Base-by-base conservation (phyloP, 2,329 filamentous ascomycete genomes). In the Amauroascus niger region DNA sequence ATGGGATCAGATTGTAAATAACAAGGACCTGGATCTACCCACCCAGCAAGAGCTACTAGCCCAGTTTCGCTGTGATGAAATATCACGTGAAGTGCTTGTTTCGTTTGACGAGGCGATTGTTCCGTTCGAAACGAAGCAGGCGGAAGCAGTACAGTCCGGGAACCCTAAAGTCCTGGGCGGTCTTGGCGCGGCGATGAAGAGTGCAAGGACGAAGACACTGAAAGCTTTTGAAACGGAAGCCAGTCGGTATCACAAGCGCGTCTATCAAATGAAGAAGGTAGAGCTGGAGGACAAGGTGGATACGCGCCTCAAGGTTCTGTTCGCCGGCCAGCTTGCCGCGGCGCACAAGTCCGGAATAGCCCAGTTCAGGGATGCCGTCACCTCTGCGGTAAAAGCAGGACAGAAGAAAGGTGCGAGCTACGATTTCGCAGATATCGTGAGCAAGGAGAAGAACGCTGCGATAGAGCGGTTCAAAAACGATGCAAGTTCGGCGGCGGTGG, bases 1-100 rank as follows among this genome's bases (percentile, higher is more conserved):
- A 43, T 98, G 93, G 93, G 90, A 97, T 64, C 91, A 97, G 71
- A 98, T 98, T 66, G 90, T 95, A 63, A 87, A 91, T 75, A 98
- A 98, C 78, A 98, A 98, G 71, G 93, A 98, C 65, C 77, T 98
- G 52, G 93, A 98, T 70, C 72, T 98, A 55, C 93, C 93, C 2
- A 97, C 93, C 0, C 93, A 98, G 68, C 93, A 98, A 71, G 93
- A 98, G 69, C 78, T 98, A 44, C 79, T 98, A 51, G 93, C 93
- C 9, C 93, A 98, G 69, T 98, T 97, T 74, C 83, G 93, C 60
- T 98, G 93, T 69, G 93, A 98, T 67, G 93, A 98, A 71, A 98
- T 98, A 55, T 81, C 89, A 37, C 80, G 90, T 58, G 91, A 96
- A 66, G 93, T 95, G 11, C 76, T 95, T 54, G 72, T 89, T 40